Evolutionary conservation across 257 asterid species (phyloP), one percentile per base, ranked within the genome.

Genomic region (Solanum chaucha): DNA sequence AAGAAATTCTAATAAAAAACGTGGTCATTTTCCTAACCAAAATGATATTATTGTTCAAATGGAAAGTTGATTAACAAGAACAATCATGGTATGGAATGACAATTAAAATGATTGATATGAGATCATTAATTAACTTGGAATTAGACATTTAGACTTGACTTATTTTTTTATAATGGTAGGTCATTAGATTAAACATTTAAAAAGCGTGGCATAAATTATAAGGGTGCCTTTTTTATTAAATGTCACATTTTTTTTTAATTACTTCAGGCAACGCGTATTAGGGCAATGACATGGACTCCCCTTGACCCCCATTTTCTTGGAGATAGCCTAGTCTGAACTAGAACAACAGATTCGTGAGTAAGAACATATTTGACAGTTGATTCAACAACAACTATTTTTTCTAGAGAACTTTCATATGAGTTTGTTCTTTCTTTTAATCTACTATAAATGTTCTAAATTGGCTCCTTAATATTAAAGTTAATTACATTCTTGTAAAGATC

Each of bases 261-360:
- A 58, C 24, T 58, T 0, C 10, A 58, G 4, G 24, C 65, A 58
- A 1, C 65, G 65, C 11, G 65, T 58, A 7, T 58, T 58, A 58
- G 1, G 11, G n/a, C 65, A 58, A 22, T 59, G 68, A 20, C 68
- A 59, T 59, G 68, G 68, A 59, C 68, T 22, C 26, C 26, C 26
- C 68, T 20, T 22, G 28, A 22, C 28, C 64, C 61, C 3, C n/a
- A 55, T 55, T 24, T 64, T 64, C 17, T 64, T 0, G 2, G 1
- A n/a, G 71, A 64, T 64, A 4, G 15, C 2, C 8, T 24, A 24
- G 32, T 61, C 7, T 61, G 7, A n/a, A 5, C 32, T 61, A 61
- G 6, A 61, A 61, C 0, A 61, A 9, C 3, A 61, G 0, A 64
- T 1, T 64, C 0, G 8, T 64, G 15, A 64, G 0, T 1, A 24